Base-by-base conservation (phyloP, 2,329 filamentous ascomycete species). In the Nemania serpens region DNA sequence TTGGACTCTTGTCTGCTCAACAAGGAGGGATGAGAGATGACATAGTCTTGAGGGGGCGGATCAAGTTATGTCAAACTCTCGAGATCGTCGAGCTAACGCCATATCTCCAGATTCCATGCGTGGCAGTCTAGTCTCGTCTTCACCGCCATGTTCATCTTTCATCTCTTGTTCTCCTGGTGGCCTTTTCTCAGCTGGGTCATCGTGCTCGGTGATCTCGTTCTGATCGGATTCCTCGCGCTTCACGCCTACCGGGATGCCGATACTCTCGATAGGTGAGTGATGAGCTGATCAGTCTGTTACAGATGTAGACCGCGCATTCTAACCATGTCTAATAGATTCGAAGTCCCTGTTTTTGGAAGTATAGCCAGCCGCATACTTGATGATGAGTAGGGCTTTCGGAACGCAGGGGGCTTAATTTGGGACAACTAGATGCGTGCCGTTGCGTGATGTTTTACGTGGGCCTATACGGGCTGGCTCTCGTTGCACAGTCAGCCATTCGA, bases 111-210 rank as follows among this genome's bases (percentile, higher is more conserved):
- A 65, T 98, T 98, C 69, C 95, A 99, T 76, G 95, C 95, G 7
- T 99, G 95, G 94, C 95, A 99, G 77, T 91, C 90, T 6, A 88
- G 89, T 65, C 81, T 97, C 70, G 76, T 96, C 2, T 97, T 97
- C 75, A 89, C 91, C 0, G 84, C 84, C 50, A 72, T 87, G 59
- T 85, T 93, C 76, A 77, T 96, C 53, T 68, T 97, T 22, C 94
- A 98, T 73, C 82, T 98, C 39, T 78, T 98, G 43, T 89, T 98
- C 75, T 89, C 88, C 12, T 97, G 92, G 90, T 94, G 91, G 22
- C 83, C 81, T 1, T 87, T 96, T 57, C 79, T 98, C 1, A 93
- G 90, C 63, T 97, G 92, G 91, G 74, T 94, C 18, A 78, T 99
- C 54, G 88, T 97, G 65, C 75, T 91, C 10, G 83, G 83, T 20